Base-by-base conservation (phyloP, 179 eudicot species). In the Heliamphora pulchella region DNA sequence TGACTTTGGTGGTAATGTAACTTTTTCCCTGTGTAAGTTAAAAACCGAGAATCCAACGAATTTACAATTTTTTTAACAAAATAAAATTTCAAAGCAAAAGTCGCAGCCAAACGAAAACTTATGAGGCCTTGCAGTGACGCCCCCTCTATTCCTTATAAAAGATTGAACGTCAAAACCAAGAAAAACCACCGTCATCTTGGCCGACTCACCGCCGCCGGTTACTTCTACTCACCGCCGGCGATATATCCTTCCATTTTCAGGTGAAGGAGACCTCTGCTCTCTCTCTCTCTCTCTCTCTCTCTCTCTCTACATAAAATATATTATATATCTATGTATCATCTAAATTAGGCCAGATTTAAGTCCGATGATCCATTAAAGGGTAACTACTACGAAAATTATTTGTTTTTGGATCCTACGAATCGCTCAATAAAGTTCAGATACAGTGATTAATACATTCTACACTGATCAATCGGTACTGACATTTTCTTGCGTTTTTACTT, bases 231-330 rank as follows among this genome's bases (percentile, higher is more conserved):
- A 3, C 54, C 9, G 70, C 70, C 77, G 81, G 71, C 62, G 70
- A 18, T 48, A 3, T 41, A 61, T 75, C 54, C 63, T 18, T 9
- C 68, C 22, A 47, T 70, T 79, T 67, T 58, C 81, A 31, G 76
- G 67, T 18, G n/a, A 20, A 22, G 18, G 7, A 15, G 43, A 15
- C 48, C 47, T 55, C 77, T 0, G 17, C 71, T 1, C n/a, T n/a
- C 3, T 3, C 51, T 54, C 41, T 43, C 64, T 44, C 51, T 53
- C 17, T 39, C 64, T 74, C 59, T 54, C 74, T 70, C 2, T 74
- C 6, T 39, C 22, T 8, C 18, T 57, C 3, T 57, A 58, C 58
- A 43, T 39, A 11, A 20, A 15, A 6, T 3, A 1, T n/a, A 8
- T 41, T 46, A 0, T 7, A 54, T 54, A 9, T 54, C 0, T 41